These are phyloP conservation scores for Coemansia sp. DNA, from an alignment of 192 early-diverging fungal species.

Conservation along the genomic window DNA sequence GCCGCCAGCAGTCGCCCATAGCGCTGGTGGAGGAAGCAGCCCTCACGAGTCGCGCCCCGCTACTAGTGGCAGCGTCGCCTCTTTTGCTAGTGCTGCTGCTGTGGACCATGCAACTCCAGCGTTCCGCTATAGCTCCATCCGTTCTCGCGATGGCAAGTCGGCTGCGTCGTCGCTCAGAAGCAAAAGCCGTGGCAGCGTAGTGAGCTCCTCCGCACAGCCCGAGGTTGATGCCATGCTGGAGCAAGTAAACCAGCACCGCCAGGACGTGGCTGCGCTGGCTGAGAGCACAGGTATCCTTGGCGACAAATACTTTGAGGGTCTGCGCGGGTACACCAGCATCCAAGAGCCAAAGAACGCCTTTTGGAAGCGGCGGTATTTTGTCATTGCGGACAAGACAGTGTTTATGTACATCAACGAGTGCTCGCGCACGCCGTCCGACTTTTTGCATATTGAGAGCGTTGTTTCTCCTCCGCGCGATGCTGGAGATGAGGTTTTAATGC, in stretches of 20 bases:
- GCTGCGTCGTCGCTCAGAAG: constrained; percentile 3
- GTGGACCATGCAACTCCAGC: constrained; percentile 1
- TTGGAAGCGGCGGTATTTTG: constrained; percentile 53
- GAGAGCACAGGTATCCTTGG: constrained; percentile 34
- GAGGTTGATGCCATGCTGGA: constrained; percentile 33
- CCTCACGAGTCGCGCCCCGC: background rate
- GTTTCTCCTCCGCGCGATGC: constrained; percentile 32
- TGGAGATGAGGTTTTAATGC: constrained; percentile 44
- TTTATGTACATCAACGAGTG: constrained; percentile 51
- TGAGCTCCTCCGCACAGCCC: constrained; percentile 18
- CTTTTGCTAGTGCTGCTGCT: background rate
- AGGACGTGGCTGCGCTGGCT: constrained; percentile 28
- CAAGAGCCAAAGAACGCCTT: constrained; percentile 42
- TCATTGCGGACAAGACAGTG: constrained; percentile 33
- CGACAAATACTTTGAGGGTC: constrained; percentile 32
- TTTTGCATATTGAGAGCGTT: constrained; percentile 13
- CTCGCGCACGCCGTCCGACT: constrained; percentile 39
- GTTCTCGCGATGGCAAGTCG: constrained; percentile 9
- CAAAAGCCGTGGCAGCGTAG: constrained; percentile 20
- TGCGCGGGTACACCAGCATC: constrained; percentile 47
- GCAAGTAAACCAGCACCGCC: constrained; percentile 30
- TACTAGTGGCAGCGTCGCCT: background rate
- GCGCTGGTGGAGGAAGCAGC: background rate
- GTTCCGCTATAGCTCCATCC: constrained; percentile 9
- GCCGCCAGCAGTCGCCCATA: background rate